A percentile compares a stretch with the other conserved stretches of the same genome.
These are phyloP conservation scores for Globisporangium polare DNA, from an alignment of 352 stramenopile genomes.

Conservation along the genomic window DNA sequence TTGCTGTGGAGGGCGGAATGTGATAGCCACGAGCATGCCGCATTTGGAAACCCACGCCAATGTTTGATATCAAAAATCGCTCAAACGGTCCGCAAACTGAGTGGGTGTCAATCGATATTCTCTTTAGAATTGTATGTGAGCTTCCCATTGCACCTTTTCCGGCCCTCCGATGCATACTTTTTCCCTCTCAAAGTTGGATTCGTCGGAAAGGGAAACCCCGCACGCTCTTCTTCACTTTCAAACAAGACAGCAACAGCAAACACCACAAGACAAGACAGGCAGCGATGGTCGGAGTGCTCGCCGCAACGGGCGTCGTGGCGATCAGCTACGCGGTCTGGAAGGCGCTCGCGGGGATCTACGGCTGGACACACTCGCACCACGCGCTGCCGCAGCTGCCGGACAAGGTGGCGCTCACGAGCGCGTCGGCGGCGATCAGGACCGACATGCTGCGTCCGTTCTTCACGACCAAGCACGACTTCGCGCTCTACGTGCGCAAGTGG, in stretches of 20 bases:
- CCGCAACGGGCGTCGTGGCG: constrained; percentile 12
- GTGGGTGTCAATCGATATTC: too few relatives aligned
- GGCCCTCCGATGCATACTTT: too few relatives aligned
- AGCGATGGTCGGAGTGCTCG: constrained; percentile 14
- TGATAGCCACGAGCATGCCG: too few relatives aligned
- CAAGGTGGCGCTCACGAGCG: neutral
- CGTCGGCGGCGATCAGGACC: neutral
- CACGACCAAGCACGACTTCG: constrained; percentile 31
- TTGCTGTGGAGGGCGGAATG: too few relatives aligned
- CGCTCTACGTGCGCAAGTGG: constrained; percentile 46
- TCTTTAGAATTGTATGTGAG: too few relatives aligned
- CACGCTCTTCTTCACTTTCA: neutral
- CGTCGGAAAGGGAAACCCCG: too few relatives aligned
- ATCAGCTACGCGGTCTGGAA: constrained; percentile 11
- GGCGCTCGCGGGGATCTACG: constrained; percentile 2
- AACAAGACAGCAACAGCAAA: neutral
- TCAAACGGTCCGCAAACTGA: too few relatives aligned
- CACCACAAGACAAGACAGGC: neutral
- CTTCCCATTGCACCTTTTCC: too few relatives aligned
- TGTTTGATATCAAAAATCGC: too few relatives aligned
- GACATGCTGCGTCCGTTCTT: constrained; percentile 29
- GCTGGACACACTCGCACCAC: constrained; percentile 14
- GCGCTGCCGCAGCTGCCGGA: constrained; percentile 15
- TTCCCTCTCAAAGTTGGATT: too few relatives aligned
- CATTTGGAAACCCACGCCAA: too few relatives aligned